Evolutionary conservation across 2,329 filamentous ascomycete species (phyloP).

Genomic region (Paecilomyces niveus): DNA sequence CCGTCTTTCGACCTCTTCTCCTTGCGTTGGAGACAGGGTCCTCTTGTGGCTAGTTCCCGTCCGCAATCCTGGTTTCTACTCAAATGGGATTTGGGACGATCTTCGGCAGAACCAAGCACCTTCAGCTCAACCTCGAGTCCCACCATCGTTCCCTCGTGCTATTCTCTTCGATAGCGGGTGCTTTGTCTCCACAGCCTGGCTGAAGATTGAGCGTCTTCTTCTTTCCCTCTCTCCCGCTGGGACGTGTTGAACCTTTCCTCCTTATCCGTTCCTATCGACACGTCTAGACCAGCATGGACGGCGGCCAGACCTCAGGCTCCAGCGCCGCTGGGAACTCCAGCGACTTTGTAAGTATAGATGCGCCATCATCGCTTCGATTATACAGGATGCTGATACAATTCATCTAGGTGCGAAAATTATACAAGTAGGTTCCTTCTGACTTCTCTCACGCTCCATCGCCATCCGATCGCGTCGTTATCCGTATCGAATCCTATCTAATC

Average conservation of each 20-base stretch:
- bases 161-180: neutral
- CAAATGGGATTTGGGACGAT: constrained; percentile 7
- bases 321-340: constrained; percentile 71
- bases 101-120: constrained; percentile 5
- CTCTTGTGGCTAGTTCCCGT: constrained; percentile 6
- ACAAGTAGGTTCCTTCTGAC: constrained; percentile 63
- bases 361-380: constrained; percentile 5
- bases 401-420: constrained; percentile 84
- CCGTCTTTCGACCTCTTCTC: neutral
- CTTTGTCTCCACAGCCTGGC: constrained; percentile 1
- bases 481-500: constrained; percentile 5
- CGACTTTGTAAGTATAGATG: constrained; percentile 71
- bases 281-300: constrained; percentile 39
- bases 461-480: constrained; percentile 2
- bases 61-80: constrained; percentile 2
- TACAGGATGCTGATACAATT: constrained; percentile 17
- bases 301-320: constrained; percentile 34
- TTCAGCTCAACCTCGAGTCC: constrained; percentile 6
- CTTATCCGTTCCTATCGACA: constrained; percentile 32
- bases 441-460: constrained; percentile 5
- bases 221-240: constrained; percentile 9
- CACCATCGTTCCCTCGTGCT: constrained; percentile 4
- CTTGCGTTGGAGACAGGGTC: constrained; percentile 4
- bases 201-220: constrained; percentile 6
- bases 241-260: constrained; percentile 17